phyloP scores from a whole-genome alignment of 225 moss, liverwort and hornwort species.

The Lunularia cruciata region DNA sequence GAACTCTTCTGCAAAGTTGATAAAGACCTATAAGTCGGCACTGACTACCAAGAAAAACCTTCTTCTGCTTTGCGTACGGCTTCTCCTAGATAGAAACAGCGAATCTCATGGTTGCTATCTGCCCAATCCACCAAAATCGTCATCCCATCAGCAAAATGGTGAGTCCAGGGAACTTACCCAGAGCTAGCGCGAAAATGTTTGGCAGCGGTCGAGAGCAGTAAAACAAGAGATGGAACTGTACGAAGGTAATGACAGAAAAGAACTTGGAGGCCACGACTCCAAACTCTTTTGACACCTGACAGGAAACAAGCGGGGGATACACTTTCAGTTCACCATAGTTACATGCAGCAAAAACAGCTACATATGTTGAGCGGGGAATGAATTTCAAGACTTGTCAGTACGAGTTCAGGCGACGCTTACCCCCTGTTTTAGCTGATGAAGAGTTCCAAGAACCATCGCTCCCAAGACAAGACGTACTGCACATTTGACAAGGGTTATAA shows the following conservation, averaged over 20 bases:
- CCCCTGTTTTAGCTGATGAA: constrained; percentile 65
- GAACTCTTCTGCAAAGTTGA: constrained; percentile 23
- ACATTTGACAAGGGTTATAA: constrained; percentile 1
- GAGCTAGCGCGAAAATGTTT: constrained; percentile 81
- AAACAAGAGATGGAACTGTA: constrained; percentile 87
- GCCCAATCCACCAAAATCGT: not conserved
- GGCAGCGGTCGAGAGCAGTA: constrained; percentile 95
- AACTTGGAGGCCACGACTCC: constrained; percentile 63
- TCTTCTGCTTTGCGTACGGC: not conserved
- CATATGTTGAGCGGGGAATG: too few species aligned
- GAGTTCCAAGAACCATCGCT: constrained; percentile 65
- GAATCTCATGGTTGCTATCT: not conserved
- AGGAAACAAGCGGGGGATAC: not conserved
- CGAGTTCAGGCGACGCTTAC: constrained; percentile 30
- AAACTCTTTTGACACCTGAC: constrained; percentile 67
- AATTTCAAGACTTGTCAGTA: too few species aligned
- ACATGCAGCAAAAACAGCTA: too few species aligned
- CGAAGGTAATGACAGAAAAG: constrained; percentile 65
- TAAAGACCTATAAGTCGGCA: constrained; percentile 15
- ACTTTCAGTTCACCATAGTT: too few species aligned
- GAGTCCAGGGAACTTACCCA: constrained; percentile 51
- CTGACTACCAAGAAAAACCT: constrained; percentile 14
- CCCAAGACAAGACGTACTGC: constrained; percentile 83
- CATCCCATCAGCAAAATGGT: not conserved
- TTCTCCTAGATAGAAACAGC: not conserved